Evolutionary conservation across 2,329 filamentous ascomycete species (phyloP).

Genomic region (Fusarium haematococcum): DNA sequence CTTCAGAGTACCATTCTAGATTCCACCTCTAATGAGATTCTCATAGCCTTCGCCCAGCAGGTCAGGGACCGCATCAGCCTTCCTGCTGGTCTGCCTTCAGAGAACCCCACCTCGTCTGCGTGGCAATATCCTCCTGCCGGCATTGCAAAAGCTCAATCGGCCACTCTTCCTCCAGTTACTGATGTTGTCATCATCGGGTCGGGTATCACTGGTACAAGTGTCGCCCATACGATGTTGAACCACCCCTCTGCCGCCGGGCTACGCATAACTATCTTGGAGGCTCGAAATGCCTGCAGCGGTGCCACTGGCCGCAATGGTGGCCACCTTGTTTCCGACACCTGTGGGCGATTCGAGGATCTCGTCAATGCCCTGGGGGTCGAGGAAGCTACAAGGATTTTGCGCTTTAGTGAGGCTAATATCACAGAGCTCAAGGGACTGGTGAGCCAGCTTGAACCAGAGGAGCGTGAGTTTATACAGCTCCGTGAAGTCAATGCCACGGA

Average conservation of each 20-base stretch:
- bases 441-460: not conserved
- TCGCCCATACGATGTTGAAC: conserved; percentile 36
- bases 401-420: conserved; percentile 50
- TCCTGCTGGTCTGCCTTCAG: not conserved
- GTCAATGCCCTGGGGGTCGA: conserved; percentile 45
- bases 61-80: not conserved
- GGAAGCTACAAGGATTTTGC: conserved; percentile 54
- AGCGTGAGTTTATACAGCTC: conserved; percentile 7
- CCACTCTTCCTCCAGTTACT: conserved; percentile 24
- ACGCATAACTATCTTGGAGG: conserved; percentile 41
- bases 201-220: conserved; percentile 43
- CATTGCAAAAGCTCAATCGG: conserved; percentile 30
- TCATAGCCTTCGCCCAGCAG: not conserved
- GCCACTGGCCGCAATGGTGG: conserved; percentile 28
- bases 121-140: conserved; percentile 15
- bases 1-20: not conserved
- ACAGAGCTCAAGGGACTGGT: conserved; percentile 1
- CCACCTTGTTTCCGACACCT: conserved; percentile 45
- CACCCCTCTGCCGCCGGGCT: not conserved
- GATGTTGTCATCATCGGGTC: conserved; percentile 45
- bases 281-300: conserved; percentile 37
- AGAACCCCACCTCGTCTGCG: conserved; percentile 25
- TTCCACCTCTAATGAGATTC: not conserved
- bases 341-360: conserved; percentile 51
- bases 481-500: conserved; percentile 8